Percentiles rank a stretch among this genome's conserved stretches.
Conservation (phyloP, 441 rosid species). For the Corymbia calophylla region DNA sequence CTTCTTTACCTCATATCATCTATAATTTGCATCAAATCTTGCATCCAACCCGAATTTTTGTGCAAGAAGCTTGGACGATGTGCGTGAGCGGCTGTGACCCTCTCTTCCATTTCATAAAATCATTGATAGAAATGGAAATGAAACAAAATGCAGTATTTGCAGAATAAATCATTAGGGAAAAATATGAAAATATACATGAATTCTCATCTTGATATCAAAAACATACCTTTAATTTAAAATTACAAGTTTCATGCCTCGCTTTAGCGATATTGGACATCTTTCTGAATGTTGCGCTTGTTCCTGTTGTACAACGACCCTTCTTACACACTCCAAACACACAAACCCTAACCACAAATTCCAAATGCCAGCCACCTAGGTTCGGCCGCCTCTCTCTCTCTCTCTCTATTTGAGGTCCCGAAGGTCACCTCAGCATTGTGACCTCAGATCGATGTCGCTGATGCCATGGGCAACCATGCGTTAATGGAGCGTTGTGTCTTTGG, state of each 20-base stretch:
- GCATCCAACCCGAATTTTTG: background rate
- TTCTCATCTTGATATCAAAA: background rate
- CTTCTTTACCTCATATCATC: background rate
- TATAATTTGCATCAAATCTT: background rate
- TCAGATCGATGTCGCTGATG: background rate
- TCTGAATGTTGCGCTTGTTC: background rate
- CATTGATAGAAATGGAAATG: background rate
- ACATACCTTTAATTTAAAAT: background rate
- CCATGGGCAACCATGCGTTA: background rate
- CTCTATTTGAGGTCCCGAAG: background rate
- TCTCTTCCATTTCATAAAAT: background rate
- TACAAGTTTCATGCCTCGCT: background rate
- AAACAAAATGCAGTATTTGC: background rate
- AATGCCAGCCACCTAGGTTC: rapidly evolving
- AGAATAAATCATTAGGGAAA: background rate
- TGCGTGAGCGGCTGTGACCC: background rate
- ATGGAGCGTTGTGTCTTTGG: background rate
- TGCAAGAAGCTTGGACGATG: background rate
- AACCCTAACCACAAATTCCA: background rate
- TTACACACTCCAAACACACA: background rate
- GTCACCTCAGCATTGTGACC: background rate
- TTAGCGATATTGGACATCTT: background rate
- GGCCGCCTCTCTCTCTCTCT: background rate
- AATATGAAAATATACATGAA: background rate
- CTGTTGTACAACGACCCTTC: background rate